A percentile compares a stretch with the other conserved stretches of the same genome.
Conservation (phyloP, 2,329 filamentous ascomycete species). For the Talaromyces atroroseus region DNA sequence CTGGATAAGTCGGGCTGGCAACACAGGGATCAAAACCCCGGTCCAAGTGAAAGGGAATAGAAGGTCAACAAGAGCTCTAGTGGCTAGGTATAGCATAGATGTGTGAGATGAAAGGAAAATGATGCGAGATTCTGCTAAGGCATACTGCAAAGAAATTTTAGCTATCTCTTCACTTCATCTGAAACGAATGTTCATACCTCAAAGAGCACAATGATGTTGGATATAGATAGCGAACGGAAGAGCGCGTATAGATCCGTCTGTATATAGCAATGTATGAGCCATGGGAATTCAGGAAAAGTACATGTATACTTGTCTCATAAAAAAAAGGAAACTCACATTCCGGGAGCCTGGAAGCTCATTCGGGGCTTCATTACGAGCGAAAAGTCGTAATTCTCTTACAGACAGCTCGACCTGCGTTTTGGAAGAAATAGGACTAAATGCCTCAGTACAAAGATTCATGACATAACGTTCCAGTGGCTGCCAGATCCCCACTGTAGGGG, state of each 20-base stretch:
- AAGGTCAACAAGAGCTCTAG: conserved; percentile 75
- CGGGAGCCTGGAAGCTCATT: conserved; percentile 92
- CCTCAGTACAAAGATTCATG: conserved; percentile 92
- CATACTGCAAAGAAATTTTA: conserved; percentile 49
- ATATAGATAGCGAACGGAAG: conserved; percentile 82
- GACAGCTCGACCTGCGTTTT: conserved; percentile 93
- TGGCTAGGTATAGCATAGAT: conserved; percentile 90
- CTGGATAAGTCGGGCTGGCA: conserved; percentile 81
- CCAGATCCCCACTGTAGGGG: conserved; percentile 87
- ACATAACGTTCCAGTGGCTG: conserved; percentile 95
- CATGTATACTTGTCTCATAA: background rate
- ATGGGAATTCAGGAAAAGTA: conserved; percentile 9
- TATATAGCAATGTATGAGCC: conserved; percentile 7
- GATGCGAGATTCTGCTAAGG: conserved; percentile 86
- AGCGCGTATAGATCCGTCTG: conserved; percentile 82
- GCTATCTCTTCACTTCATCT: background rate
- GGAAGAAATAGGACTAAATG: conserved; percentile 83
- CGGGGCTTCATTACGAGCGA: conserved; percentile 82
- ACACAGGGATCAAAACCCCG: conserved; percentile 86
- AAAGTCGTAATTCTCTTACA: conserved; percentile 82
- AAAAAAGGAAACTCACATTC: conserved; percentile 43
- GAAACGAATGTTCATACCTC: conserved; percentile 45
- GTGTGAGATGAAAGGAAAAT: conserved; percentile 95
- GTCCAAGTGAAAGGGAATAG: conserved; percentile 90
- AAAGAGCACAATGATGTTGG: conserved; percentile 86